Evolutionary conservation across 257 asterid genomes (phyloP).

Genomic region (Capsicum chinense): DNA sequence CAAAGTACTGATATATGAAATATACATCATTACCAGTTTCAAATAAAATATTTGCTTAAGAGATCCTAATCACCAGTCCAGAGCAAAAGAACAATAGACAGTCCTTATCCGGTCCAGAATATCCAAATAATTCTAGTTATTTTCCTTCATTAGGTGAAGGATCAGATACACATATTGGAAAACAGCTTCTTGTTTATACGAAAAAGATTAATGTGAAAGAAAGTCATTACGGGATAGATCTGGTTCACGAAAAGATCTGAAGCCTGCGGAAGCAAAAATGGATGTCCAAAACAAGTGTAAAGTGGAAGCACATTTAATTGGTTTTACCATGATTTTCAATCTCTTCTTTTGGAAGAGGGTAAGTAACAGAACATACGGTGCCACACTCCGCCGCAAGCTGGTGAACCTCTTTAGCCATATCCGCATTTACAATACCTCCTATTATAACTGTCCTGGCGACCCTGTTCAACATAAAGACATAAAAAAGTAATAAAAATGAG

Average conservation of each 20-base stretch:
- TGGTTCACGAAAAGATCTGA: background rate
- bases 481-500: background rate
- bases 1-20: no score
- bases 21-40: no score
- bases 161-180: background rate
- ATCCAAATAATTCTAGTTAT: background rate
- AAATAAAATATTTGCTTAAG: no score
- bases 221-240: background rate
- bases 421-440: constrained; percentile 74
- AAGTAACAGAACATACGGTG: constrained; percentile 63
- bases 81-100: background rate
- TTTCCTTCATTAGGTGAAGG: background rate
- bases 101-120: background rate
- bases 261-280: constrained; percentile 6
- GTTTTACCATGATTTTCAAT: constrained; percentile 74
- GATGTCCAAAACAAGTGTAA: constrained; percentile 8
- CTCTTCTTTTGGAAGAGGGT: constrained; percentile 82
- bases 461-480: constrained; percentile 56
- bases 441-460: constrained; percentile 86
- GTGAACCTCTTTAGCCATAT: constrained; percentile 88
- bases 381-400: constrained; percentile 66
- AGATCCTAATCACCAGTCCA: background rate
- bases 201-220: constrained; percentile 4
- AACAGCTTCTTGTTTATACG: background rate
- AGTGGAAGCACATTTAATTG: constrained; percentile 22